These are phyloP conservation scores for Schoenoplectus triqueter DNA, from an alignment of 202 grass and related monocot genomes.

Conservation along the genomic window DNA sequence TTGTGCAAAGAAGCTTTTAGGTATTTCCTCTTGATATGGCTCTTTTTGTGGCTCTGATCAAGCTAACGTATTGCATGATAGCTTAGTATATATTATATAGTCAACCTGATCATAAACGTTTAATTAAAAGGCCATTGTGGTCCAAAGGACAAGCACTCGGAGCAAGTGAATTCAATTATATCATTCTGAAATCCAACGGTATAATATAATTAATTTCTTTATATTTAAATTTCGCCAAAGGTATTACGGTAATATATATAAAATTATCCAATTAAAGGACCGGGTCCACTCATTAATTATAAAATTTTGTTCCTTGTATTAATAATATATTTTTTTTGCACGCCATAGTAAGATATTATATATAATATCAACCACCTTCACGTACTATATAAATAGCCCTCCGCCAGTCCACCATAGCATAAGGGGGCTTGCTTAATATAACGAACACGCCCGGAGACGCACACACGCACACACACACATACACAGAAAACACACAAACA, in stretches of 20 bases:
- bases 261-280: background rate
- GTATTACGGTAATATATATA: background rate
- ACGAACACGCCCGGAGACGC: background rate
- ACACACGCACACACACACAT: background rate
- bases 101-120: background rate
- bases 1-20: too few relatives aligned
- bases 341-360: background rate
- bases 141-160: background rate
- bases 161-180: background rate
- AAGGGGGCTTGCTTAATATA: background rate
- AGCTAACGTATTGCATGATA: too few relatives aligned
- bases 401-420: background rate
- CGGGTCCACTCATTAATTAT: background rate
- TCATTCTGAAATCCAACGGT: background rate
- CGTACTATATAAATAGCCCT: slow-evolving; percentile 13
- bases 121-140: background rate
- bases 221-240: background rate
- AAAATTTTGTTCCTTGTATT: background rate
- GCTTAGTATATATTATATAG: too few relatives aligned
- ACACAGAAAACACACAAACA: background rate
- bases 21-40: too few relatives aligned
- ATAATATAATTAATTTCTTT: background rate
- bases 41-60: too few relatives aligned
- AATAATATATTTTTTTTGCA: background rate
- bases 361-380: background rate